Conservation (phyloP, 2,329 filamentous ascomycete genomes). For the Colletotrichum shisoi region DNA sequence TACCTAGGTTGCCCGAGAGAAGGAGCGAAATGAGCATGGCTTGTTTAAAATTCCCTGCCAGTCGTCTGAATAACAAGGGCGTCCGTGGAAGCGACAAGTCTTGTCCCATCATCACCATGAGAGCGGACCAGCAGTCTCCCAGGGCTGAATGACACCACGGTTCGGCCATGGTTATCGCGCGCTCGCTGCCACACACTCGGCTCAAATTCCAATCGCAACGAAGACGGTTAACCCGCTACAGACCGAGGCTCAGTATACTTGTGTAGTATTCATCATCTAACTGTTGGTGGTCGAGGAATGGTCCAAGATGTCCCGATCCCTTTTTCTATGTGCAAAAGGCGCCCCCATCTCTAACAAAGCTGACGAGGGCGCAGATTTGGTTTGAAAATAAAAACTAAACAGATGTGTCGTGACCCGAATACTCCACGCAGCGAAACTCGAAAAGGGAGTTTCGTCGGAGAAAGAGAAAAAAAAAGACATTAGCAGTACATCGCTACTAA, state of each 20-base stretch:
- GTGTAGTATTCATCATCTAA: constrained; percentile 38
- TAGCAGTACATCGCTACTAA: constrained; percentile 39
- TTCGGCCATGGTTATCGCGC: neutral
- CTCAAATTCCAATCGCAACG: neutral
- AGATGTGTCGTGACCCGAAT: constrained; percentile 36
- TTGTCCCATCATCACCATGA: neutral
- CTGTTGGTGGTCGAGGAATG: constrained; percentile 21
- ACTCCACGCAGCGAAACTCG: constrained; percentile 38
- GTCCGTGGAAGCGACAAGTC: neutral
- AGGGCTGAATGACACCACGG: neutral
- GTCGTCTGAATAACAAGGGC: neutral
- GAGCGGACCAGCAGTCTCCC: neutral
- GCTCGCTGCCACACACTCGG: no score
- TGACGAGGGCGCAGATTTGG: neutral
- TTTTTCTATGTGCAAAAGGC: constrained; percentile 36
- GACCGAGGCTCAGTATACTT: constrained; percentile 10
- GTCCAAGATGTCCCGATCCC: constrained; percentile 12
- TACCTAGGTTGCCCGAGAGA: neutral
- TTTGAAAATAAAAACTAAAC: constrained; percentile 23
- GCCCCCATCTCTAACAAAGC: neutral
- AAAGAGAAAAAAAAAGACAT: constrained; percentile 35
- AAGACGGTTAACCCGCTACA: neutral
- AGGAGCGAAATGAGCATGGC: neutral
- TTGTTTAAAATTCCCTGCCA: neutral
- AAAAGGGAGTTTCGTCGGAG: constrained; percentile 8